Evolutionary conservation across 495 filamentous ascomycete species (phyloP).

Genomic region (Tuber aestivum): DNA sequence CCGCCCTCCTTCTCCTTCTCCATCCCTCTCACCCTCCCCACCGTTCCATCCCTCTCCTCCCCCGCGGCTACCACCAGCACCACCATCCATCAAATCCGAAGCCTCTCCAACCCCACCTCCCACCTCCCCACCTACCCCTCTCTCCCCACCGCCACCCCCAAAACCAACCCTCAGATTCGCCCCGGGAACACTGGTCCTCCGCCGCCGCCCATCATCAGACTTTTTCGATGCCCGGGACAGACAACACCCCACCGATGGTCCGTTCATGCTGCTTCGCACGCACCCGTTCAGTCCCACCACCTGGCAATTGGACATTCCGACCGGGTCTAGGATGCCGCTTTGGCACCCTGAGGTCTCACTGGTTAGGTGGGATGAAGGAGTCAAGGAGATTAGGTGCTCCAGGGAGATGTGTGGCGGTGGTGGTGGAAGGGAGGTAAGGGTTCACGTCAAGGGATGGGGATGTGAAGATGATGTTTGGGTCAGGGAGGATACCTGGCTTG

Average conservation of each 20-base stretch:
- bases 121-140: not conserved
- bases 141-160: not conserved
- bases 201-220: slow-evolving; percentile 15
- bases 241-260: slow-evolving; percentile 29
- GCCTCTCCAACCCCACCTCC: not conserved
- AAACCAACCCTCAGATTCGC: not conserved
- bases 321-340: not conserved
- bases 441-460: slow-evolving; percentile 34
- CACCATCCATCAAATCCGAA: not conserved
- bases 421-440: slow-evolving; percentile 9
- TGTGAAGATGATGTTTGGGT: slow-evolving; percentile 40
- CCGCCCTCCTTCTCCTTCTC: not conserved
- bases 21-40: not conserved
- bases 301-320: not conserved
- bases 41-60: not conserved
- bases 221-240: slow-evolving; percentile 19
- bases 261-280: slow-evolving; percentile 20
- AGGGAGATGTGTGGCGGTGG: not conserved
- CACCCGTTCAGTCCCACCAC: slow-evolving; percentile 4
- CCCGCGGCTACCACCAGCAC: not conserved
- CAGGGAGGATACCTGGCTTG: not conserved
- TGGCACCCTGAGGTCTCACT: not conserved
- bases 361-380: not conserved
- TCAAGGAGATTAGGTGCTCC: not conserved
- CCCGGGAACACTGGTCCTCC: slow-evolving; percentile 29